phyloP scores from a whole-genome alignment of 495 filamentous ascomycete species.

The Trichoderma virens region DNA sequence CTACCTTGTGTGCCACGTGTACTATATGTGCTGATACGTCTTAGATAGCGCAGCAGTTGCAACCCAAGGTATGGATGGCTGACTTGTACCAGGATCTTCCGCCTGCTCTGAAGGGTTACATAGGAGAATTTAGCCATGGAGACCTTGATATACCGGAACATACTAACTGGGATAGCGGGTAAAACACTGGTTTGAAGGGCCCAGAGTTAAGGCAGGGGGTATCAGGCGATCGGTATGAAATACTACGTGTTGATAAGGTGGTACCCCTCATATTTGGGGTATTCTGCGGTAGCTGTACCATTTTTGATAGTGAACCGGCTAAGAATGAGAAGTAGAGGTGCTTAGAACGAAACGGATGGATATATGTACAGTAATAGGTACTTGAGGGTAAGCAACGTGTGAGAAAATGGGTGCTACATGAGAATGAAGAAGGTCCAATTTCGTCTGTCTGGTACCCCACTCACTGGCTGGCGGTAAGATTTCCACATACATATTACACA shows the following conservation, averaged over 20 bases:
- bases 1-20: background rate
- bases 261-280: background rate
- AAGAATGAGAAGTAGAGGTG: background rate
- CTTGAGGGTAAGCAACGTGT: too few species aligned
- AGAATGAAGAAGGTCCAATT: too few species aligned
- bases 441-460: too few species aligned
- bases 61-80: background rate
- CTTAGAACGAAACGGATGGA: too few species aligned
- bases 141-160: background rate
- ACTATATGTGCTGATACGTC: background rate
- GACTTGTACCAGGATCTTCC: background rate
- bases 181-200: background rate
- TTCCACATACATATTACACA: too few species aligned
- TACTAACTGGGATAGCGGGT: background rate
- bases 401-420: too few species aligned
- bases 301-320: background rate
- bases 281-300: background rate
- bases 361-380: too few species aligned
- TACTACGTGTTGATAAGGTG: background rate
- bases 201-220: background rate
- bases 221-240: background rate
- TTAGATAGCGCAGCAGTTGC: background rate
- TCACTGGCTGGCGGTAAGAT: too few species aligned
- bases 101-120: background rate
- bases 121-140: background rate